Conservation (phyloP, 2,329 filamentous ascomycete species). For the Myotisia sp. region DNA sequence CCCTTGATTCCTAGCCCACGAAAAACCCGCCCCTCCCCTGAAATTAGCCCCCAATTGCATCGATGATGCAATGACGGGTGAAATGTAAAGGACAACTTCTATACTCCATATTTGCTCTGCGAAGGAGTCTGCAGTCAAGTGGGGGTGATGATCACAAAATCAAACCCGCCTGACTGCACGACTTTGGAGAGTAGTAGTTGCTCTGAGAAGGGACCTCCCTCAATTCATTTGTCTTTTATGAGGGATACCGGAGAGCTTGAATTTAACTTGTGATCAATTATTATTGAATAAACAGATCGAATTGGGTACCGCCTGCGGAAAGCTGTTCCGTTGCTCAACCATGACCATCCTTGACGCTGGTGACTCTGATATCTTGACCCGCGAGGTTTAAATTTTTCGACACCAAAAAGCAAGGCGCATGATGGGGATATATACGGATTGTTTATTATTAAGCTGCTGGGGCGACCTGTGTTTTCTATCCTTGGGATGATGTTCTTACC, state of each 20-base stretch:
- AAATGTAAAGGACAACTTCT: constrained; percentile 12
- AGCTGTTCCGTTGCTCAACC: constrained; percentile 95
- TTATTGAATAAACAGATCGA: constrained; percentile 56
- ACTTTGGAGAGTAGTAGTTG: constrained; percentile 14
- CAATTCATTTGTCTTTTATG: too few relatives aligned
- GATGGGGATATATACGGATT: too few relatives aligned
- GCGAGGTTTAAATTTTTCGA: constrained; percentile 1
- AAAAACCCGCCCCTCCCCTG: neutral
- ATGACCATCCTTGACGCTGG: constrained; percentile 95
- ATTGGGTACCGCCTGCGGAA: constrained; percentile 94
- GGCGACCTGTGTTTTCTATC: too few relatives aligned
- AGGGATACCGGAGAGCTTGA: constrained; percentile 9
- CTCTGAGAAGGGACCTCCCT: constrained; percentile 11
- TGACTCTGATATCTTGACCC: constrained; percentile 89
- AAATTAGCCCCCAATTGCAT: neutral
- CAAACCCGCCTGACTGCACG: constrained; percentile 14
- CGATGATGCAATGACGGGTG: neutral
- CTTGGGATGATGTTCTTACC: too few relatives aligned
- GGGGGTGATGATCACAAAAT: too few relatives aligned
- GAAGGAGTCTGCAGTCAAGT: constrained; percentile 9
- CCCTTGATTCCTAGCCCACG: too few relatives aligned
- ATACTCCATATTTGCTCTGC: constrained; percentile 8
- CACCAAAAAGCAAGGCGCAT: too few relatives aligned
- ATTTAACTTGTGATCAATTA: constrained; percentile 11
- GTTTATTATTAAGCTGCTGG: too few relatives aligned